A percentile compares a stretch with the other conserved stretches of the same genome.
These are phyloP conservation scores for Tympanopsis confertula DNA, from an alignment of 2,329 filamentous ascomycete species.

Conservation along the genomic window DNA sequence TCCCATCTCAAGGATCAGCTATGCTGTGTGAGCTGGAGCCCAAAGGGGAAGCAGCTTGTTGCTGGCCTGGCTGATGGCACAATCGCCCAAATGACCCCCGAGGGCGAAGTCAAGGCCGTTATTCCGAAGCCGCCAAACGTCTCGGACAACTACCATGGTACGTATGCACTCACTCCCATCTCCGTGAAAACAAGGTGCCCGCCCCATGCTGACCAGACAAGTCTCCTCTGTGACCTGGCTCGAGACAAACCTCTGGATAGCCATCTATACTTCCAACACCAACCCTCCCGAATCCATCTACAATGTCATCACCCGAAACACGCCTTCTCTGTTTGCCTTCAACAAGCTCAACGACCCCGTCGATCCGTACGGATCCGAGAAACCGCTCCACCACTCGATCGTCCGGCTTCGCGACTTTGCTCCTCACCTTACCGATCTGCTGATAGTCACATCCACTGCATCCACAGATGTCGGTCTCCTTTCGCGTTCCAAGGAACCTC, in stretches of 20 bases:
- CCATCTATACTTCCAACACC: slow-evolving; percentile 60
- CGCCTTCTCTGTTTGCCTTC: slow-evolving; percentile 49
- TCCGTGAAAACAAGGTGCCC: slow-evolving; percentile 1
- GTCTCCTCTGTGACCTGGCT: slow-evolving; percentile 80
- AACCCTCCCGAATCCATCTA: slow-evolving; percentile 58
- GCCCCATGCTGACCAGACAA: slow-evolving; percentile 14
- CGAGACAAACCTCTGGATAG: slow-evolving; percentile 74
- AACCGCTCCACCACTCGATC: slow-evolving; percentile 65
- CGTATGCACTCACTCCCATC: slow-evolving; percentile 12
- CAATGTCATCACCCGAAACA: slow-evolving; percentile 62
- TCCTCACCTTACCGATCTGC: slow-evolving; percentile 67
- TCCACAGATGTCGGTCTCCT: slow-evolving; percentile 70
- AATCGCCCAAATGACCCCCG: slow-evolving; percentile 71
- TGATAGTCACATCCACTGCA: slow-evolving; percentile 73
- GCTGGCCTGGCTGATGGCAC: slow-evolving; percentile 75
- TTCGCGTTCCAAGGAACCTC: slow-evolving; percentile 57
- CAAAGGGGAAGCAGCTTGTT: slow-evolving; percentile 81
- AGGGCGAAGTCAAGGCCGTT: slow-evolving; percentile 64
- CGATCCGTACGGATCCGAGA: slow-evolving; percentile 55
- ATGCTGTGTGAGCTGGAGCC: slow-evolving; percentile 82
- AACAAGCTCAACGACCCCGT: slow-evolving; percentile 68
- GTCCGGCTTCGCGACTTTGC: slow-evolving; percentile 69
- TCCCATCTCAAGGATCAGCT: slow-evolving; percentile 59
- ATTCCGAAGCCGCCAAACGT: slow-evolving; percentile 68
- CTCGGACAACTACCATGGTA: slow-evolving; percentile 54